Evolutionary conservation across 2,329 filamentous ascomycete species (phyloP).

Genomic region (Dactylellina cionopaga): DNA sequence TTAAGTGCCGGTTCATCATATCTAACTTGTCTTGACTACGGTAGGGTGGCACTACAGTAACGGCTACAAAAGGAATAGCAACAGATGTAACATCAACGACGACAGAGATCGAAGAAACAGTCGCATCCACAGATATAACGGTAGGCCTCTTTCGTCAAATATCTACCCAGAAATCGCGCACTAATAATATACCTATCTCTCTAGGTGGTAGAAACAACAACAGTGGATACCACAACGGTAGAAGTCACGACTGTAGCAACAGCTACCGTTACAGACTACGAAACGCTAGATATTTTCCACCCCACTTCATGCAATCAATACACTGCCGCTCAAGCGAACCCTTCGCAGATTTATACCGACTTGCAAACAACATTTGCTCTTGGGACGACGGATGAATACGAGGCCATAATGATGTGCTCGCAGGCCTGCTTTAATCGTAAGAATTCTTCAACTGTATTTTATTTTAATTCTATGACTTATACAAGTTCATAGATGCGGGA

Average conservation of each 20-base stretch:
- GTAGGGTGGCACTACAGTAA: not conserved
- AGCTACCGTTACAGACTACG: constrained; percentile 2
- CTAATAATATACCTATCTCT: too few relatives aligned
- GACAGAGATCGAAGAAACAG: not conserved
- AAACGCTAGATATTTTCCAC: constrained; percentile 10
- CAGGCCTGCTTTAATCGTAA: constrained; percentile 9
- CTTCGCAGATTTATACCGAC: constrained; percentile 17
- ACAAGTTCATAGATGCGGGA: not conserved
- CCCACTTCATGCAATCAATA: constrained; percentile 4
- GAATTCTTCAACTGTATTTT: too few relatives aligned
- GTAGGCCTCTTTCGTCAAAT: not conserved
- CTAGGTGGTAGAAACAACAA: constrained; percentile 6
- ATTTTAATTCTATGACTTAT: not conserved
- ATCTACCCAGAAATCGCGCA: too few relatives aligned
- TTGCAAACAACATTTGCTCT: constrained; percentile 14
- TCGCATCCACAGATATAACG: constrained; percentile 2
- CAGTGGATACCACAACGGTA: not conserved
- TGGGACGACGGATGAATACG: constrained; percentile 7
- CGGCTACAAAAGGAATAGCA: not conserved
- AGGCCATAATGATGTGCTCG: constrained; percentile 17
- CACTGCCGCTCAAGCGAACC: constrained; percentile 8
- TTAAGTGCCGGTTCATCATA: not conserved
- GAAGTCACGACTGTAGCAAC: not conserved
- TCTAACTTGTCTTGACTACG: too few relatives aligned
- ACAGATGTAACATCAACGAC: constrained; percentile 1